Base-by-base conservation (phyloP, 176 grass and related monocot species). In the Aegilops umbellulata region DNA sequence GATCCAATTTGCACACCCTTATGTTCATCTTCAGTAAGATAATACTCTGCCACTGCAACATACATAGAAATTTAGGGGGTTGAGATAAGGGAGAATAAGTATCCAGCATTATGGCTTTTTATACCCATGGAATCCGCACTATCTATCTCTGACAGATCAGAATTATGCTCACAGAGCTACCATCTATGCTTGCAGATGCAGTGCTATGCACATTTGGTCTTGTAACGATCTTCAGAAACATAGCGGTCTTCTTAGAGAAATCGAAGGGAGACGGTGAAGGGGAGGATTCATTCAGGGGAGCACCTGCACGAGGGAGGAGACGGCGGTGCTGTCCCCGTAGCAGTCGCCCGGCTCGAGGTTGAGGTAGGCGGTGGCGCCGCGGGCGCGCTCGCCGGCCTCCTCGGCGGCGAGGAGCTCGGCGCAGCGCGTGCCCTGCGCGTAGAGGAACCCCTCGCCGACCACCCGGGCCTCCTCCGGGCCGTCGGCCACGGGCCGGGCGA, bases 321-420 rank as follows among this genome's bases (percentile, higher is more conserved):
- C 88, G 22, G 96, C 86, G 1, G 93, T 91, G 81, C 67, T 87
- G 76, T 98, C 96, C 11, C 87, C 93, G 32, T 84, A 98, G 79
- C 96, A 94, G 86, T 98, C 96, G 10, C 93, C 93, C 0, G 95
- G 93, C 42, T 98, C 95, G 65, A 98, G 90, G 72, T 95, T 98
- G 55, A 98, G 87, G 55, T 98, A 98, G 20, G 91, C 95, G 10
- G 89, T 90, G 24, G 86, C 88, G 47, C 93, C 95, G 3, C 80
- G 83, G 3, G 95, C 91, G 53, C 89, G 88, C 66, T 90, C 95
- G 1, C 93, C 88, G 16, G 95, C 93, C 66, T 66, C 82, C 83
- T 89, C 74, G 6, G 91, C 86, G 7, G 93, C 95, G 64, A 94
- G 93, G 61, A 98, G 77, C 78, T 98, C 95, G 0, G 93, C 93